phyloP scores from a whole-genome alignment of 345 rosid species.

The Bruguiera gymnorhiza region DNA sequence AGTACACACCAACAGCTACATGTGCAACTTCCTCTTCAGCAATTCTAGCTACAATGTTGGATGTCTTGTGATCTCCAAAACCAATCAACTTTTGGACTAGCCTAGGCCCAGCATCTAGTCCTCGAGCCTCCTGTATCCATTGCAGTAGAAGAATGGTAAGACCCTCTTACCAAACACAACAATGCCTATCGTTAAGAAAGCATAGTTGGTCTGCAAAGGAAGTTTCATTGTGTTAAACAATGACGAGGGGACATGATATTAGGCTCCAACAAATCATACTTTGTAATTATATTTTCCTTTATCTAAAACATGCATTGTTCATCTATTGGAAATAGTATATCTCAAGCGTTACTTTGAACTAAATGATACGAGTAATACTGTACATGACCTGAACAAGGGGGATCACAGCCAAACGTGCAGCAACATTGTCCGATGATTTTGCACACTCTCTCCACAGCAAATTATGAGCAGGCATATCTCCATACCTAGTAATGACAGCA shows the following conservation, averaged over 20 bases:
- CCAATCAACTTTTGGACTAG: constrained; percentile 76
- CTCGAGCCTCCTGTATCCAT: constrained; percentile 76
- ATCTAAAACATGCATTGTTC: not conserved
- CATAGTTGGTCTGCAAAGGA: not conserved
- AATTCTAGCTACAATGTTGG: constrained; percentile 66
- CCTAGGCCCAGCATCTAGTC: constrained; percentile 98
- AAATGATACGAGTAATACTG: not conserved
- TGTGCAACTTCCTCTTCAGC: constrained; percentile 94
- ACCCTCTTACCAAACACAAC: not conserved
- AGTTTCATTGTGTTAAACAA: not conserved
- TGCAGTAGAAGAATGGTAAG: not conserved
- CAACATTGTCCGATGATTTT: constrained; percentile 72
- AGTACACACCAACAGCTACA: constrained; percentile 86
- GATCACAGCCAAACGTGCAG: constrained; percentile 82
- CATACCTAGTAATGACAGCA: constrained; percentile 47
- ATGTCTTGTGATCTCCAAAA: constrained; percentile 76
- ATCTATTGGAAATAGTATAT: not conserved
- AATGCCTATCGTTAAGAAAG: not conserved
- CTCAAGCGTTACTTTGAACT: too few relatives aligned
- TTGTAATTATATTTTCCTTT: not conserved
- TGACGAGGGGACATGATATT: too few relatives aligned
- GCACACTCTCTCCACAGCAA: constrained; percentile 85
- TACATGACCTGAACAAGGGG: constrained; percentile 64
- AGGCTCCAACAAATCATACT: not conserved
- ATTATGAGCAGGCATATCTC: constrained; percentile 95